Evolutionary conservation across 345 rosid genomes (phyloP), one percentile per base, ranked within the genome.

Genomic region (Eutrema yunnanense): DNA sequence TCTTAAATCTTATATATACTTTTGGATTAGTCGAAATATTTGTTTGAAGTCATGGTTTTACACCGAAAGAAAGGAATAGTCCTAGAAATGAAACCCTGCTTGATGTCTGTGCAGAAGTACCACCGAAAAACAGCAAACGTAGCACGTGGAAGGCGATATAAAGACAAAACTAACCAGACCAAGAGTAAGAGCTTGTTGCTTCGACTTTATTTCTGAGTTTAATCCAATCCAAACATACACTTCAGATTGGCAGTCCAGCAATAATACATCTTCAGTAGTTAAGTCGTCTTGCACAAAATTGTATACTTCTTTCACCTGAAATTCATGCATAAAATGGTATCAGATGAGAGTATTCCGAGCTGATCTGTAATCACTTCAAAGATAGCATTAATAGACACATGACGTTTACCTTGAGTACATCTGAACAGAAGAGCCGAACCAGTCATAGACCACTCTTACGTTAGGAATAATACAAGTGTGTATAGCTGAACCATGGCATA

Each of bases 211-310:
- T 34, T 70, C 56, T 46, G 92, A 85, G 65, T 85, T 85, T 58
- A 73, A 61, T 79, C 96, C 96, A 65, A 85, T 71, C 96, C 96
- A 88, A 19, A 87, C 83, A 79, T 81, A 79, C 62, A 92, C 52
- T 81, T 92, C 98, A 36, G 52, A 74, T 13, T 81, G 84, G 84
- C 90, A 86, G 76, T 88, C 81, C 36, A 92, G 83, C 33, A 88
- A 62, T 34, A 89, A 61, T 48, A 92, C 84, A 79, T 89, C 98
- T 81, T 92, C 98, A 13, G 98, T 89, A 27, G 90, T 86, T 69
- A 92, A 81, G 81, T 92, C 96, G 74, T 88, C 96, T 82, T 89
- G 97, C n/a, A 86, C 81, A 75, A 86, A 92, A 79, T 82, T 92
- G 84, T 84, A 85, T 79, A 92, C 79, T 73, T 89, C 97, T 62